These are phyloP conservation scores for Claviceps pusilla DNA, from an alignment of 2,329 filamentous ascomycete genomes.

Conservation along the genomic window DNA sequence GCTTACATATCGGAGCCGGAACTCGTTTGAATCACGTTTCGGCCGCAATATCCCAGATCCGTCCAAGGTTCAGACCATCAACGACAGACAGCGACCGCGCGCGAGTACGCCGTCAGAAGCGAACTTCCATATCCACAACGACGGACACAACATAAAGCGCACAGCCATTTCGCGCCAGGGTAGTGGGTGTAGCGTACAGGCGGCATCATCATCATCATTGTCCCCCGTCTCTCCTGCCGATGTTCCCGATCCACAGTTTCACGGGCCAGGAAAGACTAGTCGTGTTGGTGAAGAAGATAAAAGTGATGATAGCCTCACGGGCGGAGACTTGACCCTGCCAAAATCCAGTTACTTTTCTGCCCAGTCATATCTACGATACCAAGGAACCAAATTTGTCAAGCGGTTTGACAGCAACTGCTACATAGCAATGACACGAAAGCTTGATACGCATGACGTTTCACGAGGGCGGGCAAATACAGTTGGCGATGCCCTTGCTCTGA, in stretches of 20 bases:
- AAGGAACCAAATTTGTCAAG: conserved; percentile 90
- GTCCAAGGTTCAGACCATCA: conserved; percentile 68
- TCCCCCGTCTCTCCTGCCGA: conserved; percentile 8
- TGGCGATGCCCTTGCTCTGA: conserved; percentile 59
- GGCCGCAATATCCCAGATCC: conserved; percentile 84
- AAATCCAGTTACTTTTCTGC: conserved; percentile 90
- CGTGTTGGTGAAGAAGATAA: not conserved
- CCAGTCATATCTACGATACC: conserved; percentile 92
- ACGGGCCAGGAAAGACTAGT: conserved; percentile 30
- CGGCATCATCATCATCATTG: conserved; percentile 5
- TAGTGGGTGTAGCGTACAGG: conserved; percentile 19
- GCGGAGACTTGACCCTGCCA: conserved; percentile 32
- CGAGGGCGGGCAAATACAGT: conserved; percentile 56
- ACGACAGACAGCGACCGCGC: conserved; percentile 45
- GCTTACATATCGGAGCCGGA: conserved; percentile 86
- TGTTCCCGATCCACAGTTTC: conserved; percentile 49
- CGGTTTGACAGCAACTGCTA: conserved; percentile 98
- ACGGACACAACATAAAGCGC: conserved; percentile 54
- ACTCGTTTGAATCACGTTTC: conserved; percentile 92
- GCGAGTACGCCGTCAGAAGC: conserved; percentile 50
- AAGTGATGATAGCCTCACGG: conserved; percentile 33
- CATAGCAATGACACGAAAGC: conserved; percentile 93
- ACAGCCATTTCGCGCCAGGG: conserved; percentile 32
- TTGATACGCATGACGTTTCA: conserved; percentile 93
- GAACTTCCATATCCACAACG: conserved; percentile 71